phyloP scores from a whole-genome alignment of 345 rosid species.

The Xanthoceras sorbifolium region DNA sequence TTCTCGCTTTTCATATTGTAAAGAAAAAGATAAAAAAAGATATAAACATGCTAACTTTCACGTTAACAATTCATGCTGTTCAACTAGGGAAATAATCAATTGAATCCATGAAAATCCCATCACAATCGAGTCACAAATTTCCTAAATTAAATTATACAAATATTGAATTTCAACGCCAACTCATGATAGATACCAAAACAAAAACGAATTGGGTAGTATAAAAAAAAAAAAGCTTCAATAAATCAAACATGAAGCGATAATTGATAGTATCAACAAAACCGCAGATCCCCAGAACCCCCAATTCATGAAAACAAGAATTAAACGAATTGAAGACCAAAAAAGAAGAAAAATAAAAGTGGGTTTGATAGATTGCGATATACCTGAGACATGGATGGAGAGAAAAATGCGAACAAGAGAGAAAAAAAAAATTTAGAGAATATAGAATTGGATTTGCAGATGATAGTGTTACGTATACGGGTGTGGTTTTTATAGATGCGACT shows the following conservation, averaged over 20 bases:
- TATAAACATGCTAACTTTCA: background rate
- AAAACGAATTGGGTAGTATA: too few relatives aligned
- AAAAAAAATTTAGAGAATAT: background rate
- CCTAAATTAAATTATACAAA: background rate
- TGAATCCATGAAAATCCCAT: background rate
- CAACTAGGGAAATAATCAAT: background rate
- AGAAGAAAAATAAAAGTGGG: background rate
- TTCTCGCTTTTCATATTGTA: background rate
- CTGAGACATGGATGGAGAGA: constrained; percentile 10
- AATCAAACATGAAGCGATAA: background rate
- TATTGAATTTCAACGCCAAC: background rate
- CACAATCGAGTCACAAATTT: background rate
- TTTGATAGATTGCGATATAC: background rate
- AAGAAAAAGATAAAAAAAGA: background rate
- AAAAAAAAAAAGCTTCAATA: background rate
- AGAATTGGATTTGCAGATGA: background rate
- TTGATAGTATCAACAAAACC: background rate
- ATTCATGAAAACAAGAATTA: background rate
- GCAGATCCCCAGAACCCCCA: too few relatives aligned
- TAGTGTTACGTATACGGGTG: background rate
- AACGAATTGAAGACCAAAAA: background rate
- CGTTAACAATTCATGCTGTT: background rate
- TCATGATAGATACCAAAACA: background rate
- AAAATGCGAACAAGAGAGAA: background rate
- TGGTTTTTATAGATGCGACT: background rate